phyloP scores from a whole-genome alignment of 805 yeast genomes.

The Vanderwaltozyma tropicalis region DNA sequence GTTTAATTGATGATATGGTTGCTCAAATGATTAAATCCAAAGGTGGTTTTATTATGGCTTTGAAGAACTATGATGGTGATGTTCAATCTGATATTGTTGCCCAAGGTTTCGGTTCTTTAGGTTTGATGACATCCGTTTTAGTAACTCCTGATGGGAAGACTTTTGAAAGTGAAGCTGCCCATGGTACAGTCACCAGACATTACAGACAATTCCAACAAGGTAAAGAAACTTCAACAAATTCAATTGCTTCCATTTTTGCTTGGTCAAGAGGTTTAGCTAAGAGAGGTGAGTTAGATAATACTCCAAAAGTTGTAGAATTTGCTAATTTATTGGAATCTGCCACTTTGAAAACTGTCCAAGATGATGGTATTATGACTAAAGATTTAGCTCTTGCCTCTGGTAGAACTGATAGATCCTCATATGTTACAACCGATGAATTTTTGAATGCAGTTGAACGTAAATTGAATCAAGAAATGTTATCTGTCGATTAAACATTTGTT shows the following conservation, averaged over 20 bases:
- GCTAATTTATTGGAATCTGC: slow-evolving; percentile 56
- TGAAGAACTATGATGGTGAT: slow-evolving; percentile 81
- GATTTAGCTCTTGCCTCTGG: slow-evolving; percentile 70
- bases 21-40: slow-evolving; percentile 81
- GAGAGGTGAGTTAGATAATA: slow-evolving; percentile 66
- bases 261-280: slow-evolving; percentile 80
- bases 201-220: slow-evolving; percentile 75
- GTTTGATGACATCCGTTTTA: slow-evolving; percentile 74
- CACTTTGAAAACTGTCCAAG: slow-evolving; percentile 61
- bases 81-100: slow-evolving; percentile 81
- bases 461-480: slow-evolving; percentile 30
- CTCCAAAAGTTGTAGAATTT: slow-evolving; percentile 60
- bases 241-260: slow-evolving; percentile 77
- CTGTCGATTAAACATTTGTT: slow-evolving; percentile 16
- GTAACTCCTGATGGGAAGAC: slow-evolving; percentile 80
- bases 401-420: slow-evolving; percentile 47
- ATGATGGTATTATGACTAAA: slow-evolving; percentile 72
- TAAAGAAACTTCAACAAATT: slow-evolving; percentile 73
- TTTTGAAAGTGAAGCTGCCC: slow-evolving; percentile 82
- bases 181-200: slow-evolving; percentile 82
- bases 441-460: slow-evolving; percentile 65
- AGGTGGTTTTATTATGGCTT: slow-evolving; percentile 73
- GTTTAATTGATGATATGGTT: slow-evolving; percentile 80
- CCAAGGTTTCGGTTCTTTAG: slow-evolving; percentile 78
- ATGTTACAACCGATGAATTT: slow-evolving; percentile 67